phyloP scores from a whole-genome alignment of 1,284 basidiomycete species.

The Pseudozyma tsukubaensis region DNA sequence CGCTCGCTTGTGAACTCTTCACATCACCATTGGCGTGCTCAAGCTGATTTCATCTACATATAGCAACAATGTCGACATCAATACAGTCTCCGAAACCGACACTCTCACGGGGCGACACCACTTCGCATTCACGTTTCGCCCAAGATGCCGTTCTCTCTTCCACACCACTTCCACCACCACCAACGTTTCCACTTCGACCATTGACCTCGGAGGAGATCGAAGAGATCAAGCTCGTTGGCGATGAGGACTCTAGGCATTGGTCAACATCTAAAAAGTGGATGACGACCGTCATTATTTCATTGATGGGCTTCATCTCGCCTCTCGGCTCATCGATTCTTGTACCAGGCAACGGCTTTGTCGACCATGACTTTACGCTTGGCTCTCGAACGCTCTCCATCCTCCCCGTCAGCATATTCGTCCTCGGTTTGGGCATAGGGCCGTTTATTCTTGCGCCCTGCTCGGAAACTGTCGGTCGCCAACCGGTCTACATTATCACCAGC shows the following conservation, averaged over 20 bases:
- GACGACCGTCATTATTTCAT: conserved; percentile 57
- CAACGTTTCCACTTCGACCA: conserved; percentile 17
- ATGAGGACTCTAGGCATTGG: conserved; percentile 43
- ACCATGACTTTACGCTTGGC: conserved; percentile 31
- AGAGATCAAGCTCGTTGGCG: conserved; percentile 27
- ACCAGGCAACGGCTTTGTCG: conserved; percentile 49
- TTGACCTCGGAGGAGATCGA: conserved; percentile 31
- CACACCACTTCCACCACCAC: conserved; percentile 3
- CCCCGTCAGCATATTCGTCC: conserved; percentile 56
- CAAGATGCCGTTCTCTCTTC: conserved; percentile 7
- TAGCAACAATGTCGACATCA: conserved; percentile 10
- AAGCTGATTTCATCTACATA: no score
- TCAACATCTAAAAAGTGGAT: conserved; percentile 48
- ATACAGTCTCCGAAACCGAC: conserved; percentile 20
- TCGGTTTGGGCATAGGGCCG: conserved; percentile 68
- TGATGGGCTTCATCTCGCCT: conserved; percentile 64
- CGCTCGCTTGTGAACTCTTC: no score
- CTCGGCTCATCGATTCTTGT: conserved; percentile 62
- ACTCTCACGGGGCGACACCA: conserved; percentile 1
- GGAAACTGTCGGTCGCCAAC: conserved; percentile 71
- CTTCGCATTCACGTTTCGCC: conserved; percentile 7
- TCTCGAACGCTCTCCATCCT: conserved; percentile 49
- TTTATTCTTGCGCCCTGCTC: conserved; percentile 71
- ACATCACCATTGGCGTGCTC: no score
- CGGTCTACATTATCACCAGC: conserved; percentile 68